Percentiles rank a stretch among this genome's conserved stretches.
Conservation (phyloP, 306 rosid species). For the Lathyrus tuberosus region DNA sequence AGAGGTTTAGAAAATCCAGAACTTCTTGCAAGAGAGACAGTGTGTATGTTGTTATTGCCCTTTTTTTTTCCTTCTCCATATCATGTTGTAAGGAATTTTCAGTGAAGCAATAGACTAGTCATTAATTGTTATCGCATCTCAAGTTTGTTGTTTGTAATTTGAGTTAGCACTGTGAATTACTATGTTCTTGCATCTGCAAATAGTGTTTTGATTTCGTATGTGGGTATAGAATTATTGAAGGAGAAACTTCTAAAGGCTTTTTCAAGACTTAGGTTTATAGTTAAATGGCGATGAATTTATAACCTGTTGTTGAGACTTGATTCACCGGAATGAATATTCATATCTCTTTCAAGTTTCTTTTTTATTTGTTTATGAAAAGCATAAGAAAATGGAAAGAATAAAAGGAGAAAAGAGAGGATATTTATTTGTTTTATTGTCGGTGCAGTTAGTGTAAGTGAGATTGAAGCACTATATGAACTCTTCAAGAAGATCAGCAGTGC, state of each 20-base stretch:
- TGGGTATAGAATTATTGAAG: neutral
- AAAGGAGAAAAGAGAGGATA: neutral
- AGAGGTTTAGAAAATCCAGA: constrained; percentile 80
- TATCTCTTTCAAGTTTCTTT: constrained; percentile 31
- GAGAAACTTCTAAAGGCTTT: neutral
- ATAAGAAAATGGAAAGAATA: neutral
- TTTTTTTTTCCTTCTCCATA: constrained; percentile 22
- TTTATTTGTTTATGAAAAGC: constrained; percentile 1
- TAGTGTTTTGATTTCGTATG: neutral
- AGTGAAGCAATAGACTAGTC: constrained; percentile 21
- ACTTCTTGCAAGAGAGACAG: constrained; percentile 86
- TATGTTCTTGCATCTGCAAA: neutral
- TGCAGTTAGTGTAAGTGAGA: constrained; percentile 96
- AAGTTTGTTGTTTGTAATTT: neutral
- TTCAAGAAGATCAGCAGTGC: constrained; percentile 94
- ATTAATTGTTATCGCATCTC: constrained; percentile 4
- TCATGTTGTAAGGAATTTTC: neutral
- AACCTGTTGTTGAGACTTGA: constrained; percentile 19
- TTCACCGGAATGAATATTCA: neutral
- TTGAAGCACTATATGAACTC: constrained; percentile 85
- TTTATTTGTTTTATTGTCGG: constrained; percentile 28
- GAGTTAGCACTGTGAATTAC: neutral
- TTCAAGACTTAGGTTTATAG: neutral
- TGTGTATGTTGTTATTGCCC: constrained; percentile 60
- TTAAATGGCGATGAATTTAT: neutral